Evolutionary conservation across 306 rosid genomes (phyloP).

Genomic region (Prinsepia uniflora): DNA sequence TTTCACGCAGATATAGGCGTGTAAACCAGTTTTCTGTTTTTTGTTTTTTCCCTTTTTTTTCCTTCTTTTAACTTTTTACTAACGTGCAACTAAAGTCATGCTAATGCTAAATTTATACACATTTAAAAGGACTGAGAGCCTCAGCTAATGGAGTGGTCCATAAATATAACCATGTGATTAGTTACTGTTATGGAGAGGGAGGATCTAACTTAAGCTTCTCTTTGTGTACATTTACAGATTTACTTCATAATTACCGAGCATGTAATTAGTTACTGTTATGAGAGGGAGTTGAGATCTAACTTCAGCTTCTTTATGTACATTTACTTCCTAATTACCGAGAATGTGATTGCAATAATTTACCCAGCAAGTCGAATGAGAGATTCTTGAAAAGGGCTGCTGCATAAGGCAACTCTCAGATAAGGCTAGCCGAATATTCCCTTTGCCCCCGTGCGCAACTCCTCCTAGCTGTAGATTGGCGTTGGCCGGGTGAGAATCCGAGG

Average conservation of each 20-base stretch:
- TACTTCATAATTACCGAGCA: not conserved
- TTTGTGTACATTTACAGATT: not conserved
- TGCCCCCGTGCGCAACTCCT: too few species aligned
- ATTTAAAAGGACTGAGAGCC: constrained; percentile 11
- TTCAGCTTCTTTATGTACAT: not conserved
- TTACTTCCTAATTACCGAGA: not conserved
- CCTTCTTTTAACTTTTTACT: constrained; percentile 18
- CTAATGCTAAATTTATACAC: constrained; percentile 6
- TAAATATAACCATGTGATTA: constrained; percentile 22
- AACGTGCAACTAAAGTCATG: constrained; percentile 17
- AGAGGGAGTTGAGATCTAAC: not conserved
- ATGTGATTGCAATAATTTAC: not conserved
- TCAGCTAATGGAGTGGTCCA: not conserved
- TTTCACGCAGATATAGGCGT: constrained; percentile 31
- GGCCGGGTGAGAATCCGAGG: too few species aligned
- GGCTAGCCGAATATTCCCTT: too few species aligned
- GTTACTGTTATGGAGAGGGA: not conserved
- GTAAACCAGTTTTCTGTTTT: not conserved
- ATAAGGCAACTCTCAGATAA: too few species aligned
- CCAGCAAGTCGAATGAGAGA: too few species aligned
- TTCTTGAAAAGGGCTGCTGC: too few species aligned
- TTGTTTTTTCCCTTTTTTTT: not conserved
- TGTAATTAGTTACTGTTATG: not conserved
- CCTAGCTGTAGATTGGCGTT: too few species aligned
- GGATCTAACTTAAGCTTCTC: not conserved